Evolutionary conservation across 73 alveolate species (phyloP).

Genomic region (Blepharisma japonicum): DNA sequence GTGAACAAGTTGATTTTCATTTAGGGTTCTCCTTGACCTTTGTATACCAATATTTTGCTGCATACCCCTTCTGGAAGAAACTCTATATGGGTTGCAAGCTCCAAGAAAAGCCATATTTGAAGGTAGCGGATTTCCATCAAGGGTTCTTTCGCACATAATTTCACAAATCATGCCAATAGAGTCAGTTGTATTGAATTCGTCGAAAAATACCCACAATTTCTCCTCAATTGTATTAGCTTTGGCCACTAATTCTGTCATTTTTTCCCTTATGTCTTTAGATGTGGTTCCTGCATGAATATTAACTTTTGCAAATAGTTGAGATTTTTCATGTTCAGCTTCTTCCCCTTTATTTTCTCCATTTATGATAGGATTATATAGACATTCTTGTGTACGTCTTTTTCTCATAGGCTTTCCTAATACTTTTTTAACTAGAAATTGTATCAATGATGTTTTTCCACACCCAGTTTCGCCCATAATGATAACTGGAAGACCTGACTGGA

Average conservation of each 20-base stretch:
- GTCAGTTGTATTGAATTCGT: constrained; percentile 68
- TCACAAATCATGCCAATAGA: constrained; percentile 58
- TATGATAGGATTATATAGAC: no score
- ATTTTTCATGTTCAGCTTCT: no score
- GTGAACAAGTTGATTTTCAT: constrained; percentile 45
- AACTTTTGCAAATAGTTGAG: constrained; percentile 31
- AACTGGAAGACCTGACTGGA: constrained; percentile 59
- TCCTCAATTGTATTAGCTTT: constrained; percentile 23
- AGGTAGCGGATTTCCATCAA: constrained; percentile 43
- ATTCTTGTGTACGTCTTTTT: no score
- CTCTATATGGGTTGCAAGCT: constrained; percentile 65
- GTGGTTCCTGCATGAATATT: constrained; percentile 75
- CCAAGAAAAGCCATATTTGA: constrained; percentile 53
- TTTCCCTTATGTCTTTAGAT: constrained; percentile 47
- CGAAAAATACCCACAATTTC: constrained; percentile 67
- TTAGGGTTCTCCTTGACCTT: constrained; percentile 34
- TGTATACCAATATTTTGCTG: constrained; percentile 55
- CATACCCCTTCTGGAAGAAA: constrained; percentile 31
- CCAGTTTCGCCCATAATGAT: constrained; percentile 85
- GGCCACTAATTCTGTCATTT: constrained; percentile 40
- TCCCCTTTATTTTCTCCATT: no score
- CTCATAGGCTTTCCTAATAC: constrained; percentile 1
- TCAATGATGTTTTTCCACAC: constrained; percentile 69
- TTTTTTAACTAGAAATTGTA: constrained; percentile 50
- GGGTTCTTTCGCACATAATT: constrained; percentile 52